A percentile compares a stretch with the other conserved stretches of the same genome.
phyloP scores from a whole-genome alignment of 805 yeast species.

The Candida orba region DNA sequence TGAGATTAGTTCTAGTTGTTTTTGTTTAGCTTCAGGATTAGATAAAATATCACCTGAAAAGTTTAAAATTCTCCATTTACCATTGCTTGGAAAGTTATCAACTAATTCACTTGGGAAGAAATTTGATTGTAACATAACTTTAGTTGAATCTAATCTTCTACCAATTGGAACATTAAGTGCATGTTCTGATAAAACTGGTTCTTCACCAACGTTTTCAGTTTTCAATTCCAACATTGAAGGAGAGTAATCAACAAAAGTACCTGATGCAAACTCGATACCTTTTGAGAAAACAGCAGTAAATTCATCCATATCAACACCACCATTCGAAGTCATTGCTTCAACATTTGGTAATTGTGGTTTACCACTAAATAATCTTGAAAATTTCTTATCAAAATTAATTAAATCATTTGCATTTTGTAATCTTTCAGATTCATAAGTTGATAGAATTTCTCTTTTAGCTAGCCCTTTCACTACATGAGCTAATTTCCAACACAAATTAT shows the following conservation, averaged over 20 bases:
- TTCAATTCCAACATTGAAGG: not conserved
- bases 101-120: not conserved
- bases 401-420: slow-evolving; percentile 1
- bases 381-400: not conserved
- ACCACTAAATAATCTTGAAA: not conserved
- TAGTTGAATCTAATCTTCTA: slow-evolving; percentile 1
- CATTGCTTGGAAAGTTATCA: not conserved
- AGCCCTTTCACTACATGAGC: not conserved
- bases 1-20: not conserved
- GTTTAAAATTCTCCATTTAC: not conserved
- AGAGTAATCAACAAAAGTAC: not conserved
- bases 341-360: not conserved
- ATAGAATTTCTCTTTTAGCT: not conserved
- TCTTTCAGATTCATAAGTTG: slow-evolving; percentile 1
- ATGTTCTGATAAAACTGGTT: not conserved
- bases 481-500: not conserved
- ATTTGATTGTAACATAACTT: not conserved
- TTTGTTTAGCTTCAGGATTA: not conserved
- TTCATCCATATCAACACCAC: not conserved
- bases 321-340: not conserved
- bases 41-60: not conserved
- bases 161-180: not conserved
- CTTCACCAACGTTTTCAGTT: not conserved
- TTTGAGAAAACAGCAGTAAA: not conserved
- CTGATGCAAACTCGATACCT: slow-evolving; percentile 1